Percentiles rank a stretch among this genome's conserved stretches.
These are phyloP conservation scores for Hymenoscyphus albidus DNA, from an alignment of 2,329 filamentous ascomycete genomes.

Conservation along the genomic window DNA sequence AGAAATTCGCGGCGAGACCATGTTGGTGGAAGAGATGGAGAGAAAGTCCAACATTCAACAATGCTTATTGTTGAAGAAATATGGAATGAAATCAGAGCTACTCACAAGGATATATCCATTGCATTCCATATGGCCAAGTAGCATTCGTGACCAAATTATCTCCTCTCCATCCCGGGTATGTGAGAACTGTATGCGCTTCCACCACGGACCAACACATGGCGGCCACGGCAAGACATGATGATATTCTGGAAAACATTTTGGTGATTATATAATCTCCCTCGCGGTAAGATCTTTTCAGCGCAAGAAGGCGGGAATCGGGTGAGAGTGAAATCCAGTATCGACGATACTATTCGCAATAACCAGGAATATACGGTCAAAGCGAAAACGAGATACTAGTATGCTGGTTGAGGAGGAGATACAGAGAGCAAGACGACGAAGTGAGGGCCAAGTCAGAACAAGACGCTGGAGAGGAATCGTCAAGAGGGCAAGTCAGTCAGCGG, in stretches of 20 bases:
- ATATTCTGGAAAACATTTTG: constrained; percentile 16
- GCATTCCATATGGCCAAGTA: constrained; percentile 38
- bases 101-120: constrained; percentile 40
- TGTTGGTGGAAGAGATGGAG: not conserved
- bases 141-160: constrained; percentile 38
- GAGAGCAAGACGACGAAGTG: not conserved
- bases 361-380: not conserved
- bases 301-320: not conserved
- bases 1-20: not conserved
- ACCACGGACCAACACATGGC: constrained; percentile 23
- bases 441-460: not conserved
- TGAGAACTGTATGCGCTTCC: constrained; percentile 40
- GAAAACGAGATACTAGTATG: not conserved
- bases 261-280: not conserved
- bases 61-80: not conserved
- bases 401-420: not conserved
- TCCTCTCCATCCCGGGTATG: constrained; percentile 40
- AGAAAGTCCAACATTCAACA: not conserved
- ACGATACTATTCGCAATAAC: not conserved
- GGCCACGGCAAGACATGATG: constrained; percentile 11
- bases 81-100: constrained; percentile 16
- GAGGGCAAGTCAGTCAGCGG: not conserved
- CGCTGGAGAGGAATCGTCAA: not conserved
- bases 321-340: constrained; percentile 11
- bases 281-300: not conserved